phyloP scores from a whole-genome alignment of 306 rosid genomes.

The Rosa lucieae region DNA sequence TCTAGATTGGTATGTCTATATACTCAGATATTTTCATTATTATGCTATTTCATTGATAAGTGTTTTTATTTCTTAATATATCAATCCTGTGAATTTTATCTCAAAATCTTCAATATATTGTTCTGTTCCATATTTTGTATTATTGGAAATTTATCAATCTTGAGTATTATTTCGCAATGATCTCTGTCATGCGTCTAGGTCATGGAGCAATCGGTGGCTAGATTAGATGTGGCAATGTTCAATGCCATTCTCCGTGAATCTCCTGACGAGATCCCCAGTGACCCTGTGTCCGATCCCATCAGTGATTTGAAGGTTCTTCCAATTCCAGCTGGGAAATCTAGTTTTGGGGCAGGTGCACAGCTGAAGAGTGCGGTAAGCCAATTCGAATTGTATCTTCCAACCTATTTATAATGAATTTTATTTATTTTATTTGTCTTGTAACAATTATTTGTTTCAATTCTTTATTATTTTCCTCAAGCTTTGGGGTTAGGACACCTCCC shows the following conservation, averaged over 20 bases:
- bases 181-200: slow-evolving; percentile 41
- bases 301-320: slow-evolving; percentile 85
- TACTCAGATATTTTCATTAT: slow-evolving; percentile 14
- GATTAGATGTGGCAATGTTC: slow-evolving; percentile 97
- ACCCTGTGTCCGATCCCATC: slow-evolving; percentile 95
- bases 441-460: neutral
- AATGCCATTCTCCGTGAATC: slow-evolving; percentile 98
- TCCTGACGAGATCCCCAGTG: slow-evolving; percentile 82
- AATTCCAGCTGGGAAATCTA: slow-evolving; percentile 67
- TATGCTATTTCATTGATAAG: neutral
- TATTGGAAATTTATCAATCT: neutral
- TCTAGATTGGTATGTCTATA: slow-evolving; percentile 71
- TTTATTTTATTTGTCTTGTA: neutral
- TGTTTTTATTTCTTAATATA: neutral
- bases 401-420: neutral
- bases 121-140: slow-evolving; percentile 9
- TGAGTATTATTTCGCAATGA: slow-evolving; percentile 9
- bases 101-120: neutral
- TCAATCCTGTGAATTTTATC: slow-evolving; percentile 2
- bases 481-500: neutral
- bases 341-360: slow-evolving; percentile 95
- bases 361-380: slow-evolving; percentile 84
- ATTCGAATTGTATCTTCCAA: slow-evolving; percentile 7
- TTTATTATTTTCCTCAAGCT: neutral
- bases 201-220: slow-evolving; percentile 93